Evolutionary conservation across 768 basidiomycete species (phyloP).

Genomic region (Boletellus ananiceps): DNA sequence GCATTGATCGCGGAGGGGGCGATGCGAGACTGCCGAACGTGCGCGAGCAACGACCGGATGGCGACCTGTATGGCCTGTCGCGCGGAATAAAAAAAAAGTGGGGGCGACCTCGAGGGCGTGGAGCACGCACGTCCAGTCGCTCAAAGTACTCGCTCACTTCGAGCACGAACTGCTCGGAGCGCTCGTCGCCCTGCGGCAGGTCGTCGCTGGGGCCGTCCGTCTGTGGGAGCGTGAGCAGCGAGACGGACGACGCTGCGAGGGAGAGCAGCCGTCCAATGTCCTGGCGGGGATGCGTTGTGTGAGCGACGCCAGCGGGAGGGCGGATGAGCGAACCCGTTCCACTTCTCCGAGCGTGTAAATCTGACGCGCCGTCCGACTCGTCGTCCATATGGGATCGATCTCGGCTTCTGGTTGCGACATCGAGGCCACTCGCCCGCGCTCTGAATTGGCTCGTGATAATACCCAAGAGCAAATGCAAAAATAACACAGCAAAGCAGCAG

Average conservation of each 20-base stretch:
- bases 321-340: constrained; percentile 53
- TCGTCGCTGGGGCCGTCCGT: constrained; percentile 65
- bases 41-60: constrained; percentile 74
- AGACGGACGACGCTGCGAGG: constrained; percentile 73
- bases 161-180: constrained; percentile 79
- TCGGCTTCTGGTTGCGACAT: constrained; percentile 34
- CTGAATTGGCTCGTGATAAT: not conserved
- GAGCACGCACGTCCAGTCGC: constrained; percentile 58
- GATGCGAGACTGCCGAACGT: constrained; percentile 77
- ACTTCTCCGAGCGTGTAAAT: constrained; percentile 78
- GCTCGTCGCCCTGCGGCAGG: constrained; percentile 75
- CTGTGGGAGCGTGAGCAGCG: constrained; percentile 77
- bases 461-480: constrained; percentile 12
- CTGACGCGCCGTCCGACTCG: constrained; percentile 75
- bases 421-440: no score
- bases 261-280: constrained; percentile 74
- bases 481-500: constrained; percentile 29
- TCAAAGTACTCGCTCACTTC: constrained; percentile 86
- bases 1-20: constrained; percentile 87
- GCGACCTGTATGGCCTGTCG: constrained; percentile 64
- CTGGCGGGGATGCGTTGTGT: constrained; percentile 38
- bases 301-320: not conserved
- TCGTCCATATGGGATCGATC: constrained; percentile 76
- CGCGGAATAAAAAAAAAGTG: no score
- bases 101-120: no score